Conservation (phyloP, 2,329 filamentous ascomycete genomes). For the Tolypocladium pustulatum region DNA sequence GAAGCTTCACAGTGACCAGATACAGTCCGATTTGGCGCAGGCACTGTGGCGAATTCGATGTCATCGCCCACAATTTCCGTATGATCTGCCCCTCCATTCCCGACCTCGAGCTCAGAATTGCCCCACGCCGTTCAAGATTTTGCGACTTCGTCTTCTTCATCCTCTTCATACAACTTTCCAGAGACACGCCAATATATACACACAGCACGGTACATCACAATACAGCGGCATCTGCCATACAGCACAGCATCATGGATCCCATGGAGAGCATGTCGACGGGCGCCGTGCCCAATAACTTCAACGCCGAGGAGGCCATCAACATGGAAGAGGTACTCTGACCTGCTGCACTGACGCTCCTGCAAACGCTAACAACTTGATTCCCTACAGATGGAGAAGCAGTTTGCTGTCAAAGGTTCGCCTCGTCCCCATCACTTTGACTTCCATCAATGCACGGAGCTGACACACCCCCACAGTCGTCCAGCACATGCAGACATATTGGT, state of each 20-base stretch:
- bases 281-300: conserved; percentile 42
- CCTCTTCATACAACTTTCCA: background rate
- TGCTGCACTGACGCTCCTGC: background rate
- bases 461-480: conserved; percentile 56
- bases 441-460: background rate
- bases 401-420: conserved; percentile 76
- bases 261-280: conserved; percentile 26
- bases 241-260: conserved; percentile 23
- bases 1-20: background rate
- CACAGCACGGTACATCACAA: background rate
- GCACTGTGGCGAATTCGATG: background rate
- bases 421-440: background rate
- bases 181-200: background rate
- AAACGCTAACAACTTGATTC: conserved; percentile 1
- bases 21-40: background rate
- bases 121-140: background rate
- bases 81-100: background rate
- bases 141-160: background rate
- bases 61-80: background rate
- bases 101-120: background rate
- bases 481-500: conserved; percentile 96
- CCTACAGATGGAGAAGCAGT: conserved; percentile 90
- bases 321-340: conserved; percentile 41
- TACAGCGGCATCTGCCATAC: background rate
- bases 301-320: conserved; percentile 45